Conservation (phyloP, 176 grass and related monocot genomes). For the Oryza punctata region DNA sequence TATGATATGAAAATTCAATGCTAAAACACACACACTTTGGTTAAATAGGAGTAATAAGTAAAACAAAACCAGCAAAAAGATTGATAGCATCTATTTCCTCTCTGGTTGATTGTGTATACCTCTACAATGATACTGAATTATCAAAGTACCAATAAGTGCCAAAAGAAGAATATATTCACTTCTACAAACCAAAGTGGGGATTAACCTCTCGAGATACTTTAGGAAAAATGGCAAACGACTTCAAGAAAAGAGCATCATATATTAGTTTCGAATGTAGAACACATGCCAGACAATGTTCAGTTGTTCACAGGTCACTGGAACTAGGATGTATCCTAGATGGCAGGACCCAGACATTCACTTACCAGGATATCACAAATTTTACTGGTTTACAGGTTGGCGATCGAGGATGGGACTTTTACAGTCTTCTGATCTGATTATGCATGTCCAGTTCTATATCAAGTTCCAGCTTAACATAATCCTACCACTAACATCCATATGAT, state of each 20-base stretch:
- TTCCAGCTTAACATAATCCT: neutral
- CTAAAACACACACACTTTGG: neutral
- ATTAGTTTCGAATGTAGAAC: neutral
- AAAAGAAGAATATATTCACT: neutral
- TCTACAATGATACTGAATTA: neutral
- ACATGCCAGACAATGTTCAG: neutral
- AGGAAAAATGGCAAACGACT: neutral
- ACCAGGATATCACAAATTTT: neutral
- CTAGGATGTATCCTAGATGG: neutral
- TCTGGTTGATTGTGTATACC: neutral
- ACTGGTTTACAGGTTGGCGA: neutral
- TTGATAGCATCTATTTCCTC: neutral
- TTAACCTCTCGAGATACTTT: neutral
- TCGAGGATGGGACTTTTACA: neutral
- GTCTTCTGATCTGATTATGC: slow-evolving; percentile 7
- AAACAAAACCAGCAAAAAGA: neutral
- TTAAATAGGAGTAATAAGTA: neutral
- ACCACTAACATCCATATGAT: neutral
- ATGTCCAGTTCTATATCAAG: neutral
- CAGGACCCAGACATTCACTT: neutral
- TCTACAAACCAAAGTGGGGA: neutral
- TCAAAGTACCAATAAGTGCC: neutral
- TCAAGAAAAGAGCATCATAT: no score
- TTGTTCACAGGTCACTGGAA: neutral
- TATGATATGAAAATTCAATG: neutral